Percentiles rank a stretch among this genome's conserved stretches.
Evolutionary conservation across 1,139 yeast genomes (phyloP).

Genomic region (Saccharomycopsis phalli): DNA sequence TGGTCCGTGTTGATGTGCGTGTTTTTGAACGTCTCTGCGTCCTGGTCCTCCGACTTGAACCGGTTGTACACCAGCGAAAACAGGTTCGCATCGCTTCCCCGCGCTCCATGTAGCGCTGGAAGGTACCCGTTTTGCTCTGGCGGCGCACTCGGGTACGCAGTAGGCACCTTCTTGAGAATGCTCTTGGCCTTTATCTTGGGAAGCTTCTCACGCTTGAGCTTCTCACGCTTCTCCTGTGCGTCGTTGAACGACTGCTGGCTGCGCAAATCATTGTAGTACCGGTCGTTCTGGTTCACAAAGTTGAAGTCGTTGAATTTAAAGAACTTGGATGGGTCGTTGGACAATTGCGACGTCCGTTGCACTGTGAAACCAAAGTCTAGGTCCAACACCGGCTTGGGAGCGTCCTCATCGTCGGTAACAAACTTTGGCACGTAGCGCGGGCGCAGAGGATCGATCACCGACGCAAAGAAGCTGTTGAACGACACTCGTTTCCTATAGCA

Average conservation of each 20-base stretch:
- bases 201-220: conserved; percentile 16
- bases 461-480: conserved; percentile 13
- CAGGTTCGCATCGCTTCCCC: neutral
- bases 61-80: conserved; percentile 16
- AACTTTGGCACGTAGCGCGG: conserved; percentile 18
- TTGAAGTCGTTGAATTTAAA: conserved; percentile 20
- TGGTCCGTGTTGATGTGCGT: conserved; percentile 16
- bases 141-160: neutral
- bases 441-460: conserved; percentile 18
- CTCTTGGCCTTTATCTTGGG: conserved; percentile 12
- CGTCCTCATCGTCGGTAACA: conserved; percentile 7
- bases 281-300: conserved; percentile 18
- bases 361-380: conserved; percentile 18
- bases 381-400: conserved; percentile 6
- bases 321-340: conserved; percentile 16
- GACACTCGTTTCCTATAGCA: conserved; percentile 13
- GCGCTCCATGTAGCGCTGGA: neutral
- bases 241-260: conserved; percentile 13
- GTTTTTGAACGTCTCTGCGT: conserved; percentile 17
- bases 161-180: conserved; percentile 10
- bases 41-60: conserved; percentile 18
- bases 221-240: conserved; percentile 5
- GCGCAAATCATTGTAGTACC: conserved; percentile 12
- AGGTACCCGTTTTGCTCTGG: neutral
- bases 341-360: conserved; percentile 1